phyloP scores from a whole-genome alignment of 2,329 filamentous ascomycete genomes.

The Diaporthe longicolla region DNA sequence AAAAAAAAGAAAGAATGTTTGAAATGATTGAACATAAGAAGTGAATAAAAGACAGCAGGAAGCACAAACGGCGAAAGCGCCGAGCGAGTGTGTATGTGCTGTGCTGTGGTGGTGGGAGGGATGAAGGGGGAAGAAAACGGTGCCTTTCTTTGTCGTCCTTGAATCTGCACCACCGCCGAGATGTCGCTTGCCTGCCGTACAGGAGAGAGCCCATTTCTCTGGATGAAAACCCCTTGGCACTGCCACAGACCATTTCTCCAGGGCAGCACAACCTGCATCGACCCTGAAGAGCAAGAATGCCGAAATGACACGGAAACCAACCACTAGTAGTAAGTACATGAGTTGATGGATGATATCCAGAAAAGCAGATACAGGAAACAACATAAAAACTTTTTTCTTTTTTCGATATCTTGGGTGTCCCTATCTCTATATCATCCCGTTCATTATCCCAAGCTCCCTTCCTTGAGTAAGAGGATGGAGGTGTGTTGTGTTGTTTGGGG shows the following conservation, averaged over 20 bases:
- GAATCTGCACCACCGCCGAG: neutral
- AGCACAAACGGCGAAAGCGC: neutral
- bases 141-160: too few species aligned
- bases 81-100: neutral
- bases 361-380: conserved; percentile 12
- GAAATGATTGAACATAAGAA: neutral
- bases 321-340: conserved; percentile 20
- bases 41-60: neutral
- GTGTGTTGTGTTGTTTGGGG: conserved; percentile 1
- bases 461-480: neutral
- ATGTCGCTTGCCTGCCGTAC: neutral
- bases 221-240: neutral
- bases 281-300: conserved; percentile 2
- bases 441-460: conserved; percentile 31
- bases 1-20: too few species aligned
- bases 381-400: conserved; percentile 29
- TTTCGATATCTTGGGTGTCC: conserved; percentile 31
- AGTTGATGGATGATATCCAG: conserved; percentile 23
- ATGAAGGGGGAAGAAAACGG: neutral
- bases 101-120: neutral
- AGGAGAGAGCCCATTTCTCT: neutral
- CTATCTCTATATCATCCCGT: conserved; percentile 36
- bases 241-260: neutral
- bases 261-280: neutral
- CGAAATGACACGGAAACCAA: neutral